These are phyloP conservation scores for Naegleria gruberi DNA, from an alignment of 208 protist genomes.

Conservation along the genomic window DNA sequence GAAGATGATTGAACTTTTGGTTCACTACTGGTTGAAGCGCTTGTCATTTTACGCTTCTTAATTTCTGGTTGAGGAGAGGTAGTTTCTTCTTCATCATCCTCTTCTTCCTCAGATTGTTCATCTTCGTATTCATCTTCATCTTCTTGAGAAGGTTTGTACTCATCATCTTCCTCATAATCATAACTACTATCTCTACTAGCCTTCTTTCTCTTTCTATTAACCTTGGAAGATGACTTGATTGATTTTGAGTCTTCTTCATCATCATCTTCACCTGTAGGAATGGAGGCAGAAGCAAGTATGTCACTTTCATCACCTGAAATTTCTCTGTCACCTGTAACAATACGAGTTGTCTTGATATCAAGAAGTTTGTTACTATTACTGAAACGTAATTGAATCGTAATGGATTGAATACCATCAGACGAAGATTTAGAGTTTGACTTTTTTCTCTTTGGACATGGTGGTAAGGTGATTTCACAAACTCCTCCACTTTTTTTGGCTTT, in stretches of 20 bases:
- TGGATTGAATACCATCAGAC: not conserved
- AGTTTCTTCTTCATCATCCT: not conserved
- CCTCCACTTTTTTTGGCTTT: not conserved
- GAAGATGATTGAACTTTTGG: no score
- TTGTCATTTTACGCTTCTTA: no score
- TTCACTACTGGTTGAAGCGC: no score
- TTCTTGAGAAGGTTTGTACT: not conserved
- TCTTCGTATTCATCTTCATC: not conserved
- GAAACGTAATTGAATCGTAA: not conserved
- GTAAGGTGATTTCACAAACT: not conserved
- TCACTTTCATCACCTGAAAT: not conserved
- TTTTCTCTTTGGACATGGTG: not conserved
- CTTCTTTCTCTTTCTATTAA: not conserved
- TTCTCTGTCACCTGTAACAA: not conserved
- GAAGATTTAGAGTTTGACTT: not conserved
- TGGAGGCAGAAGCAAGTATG: no score
- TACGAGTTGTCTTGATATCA: not conserved
- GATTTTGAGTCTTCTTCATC: not conserved
- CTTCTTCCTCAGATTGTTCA: not conserved
- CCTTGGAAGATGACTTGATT: not conserved
- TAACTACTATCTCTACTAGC: not conserved
- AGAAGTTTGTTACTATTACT: not conserved
- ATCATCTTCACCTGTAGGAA: not conserved
- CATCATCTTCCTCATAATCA: not conserved
- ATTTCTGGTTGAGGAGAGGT: not conserved